Evolutionary conservation across 768 basidiomycete genomes (phyloP), one percentile per base, ranked within the genome.

Genomic region (Gloeostereum incarnatum): DNA sequence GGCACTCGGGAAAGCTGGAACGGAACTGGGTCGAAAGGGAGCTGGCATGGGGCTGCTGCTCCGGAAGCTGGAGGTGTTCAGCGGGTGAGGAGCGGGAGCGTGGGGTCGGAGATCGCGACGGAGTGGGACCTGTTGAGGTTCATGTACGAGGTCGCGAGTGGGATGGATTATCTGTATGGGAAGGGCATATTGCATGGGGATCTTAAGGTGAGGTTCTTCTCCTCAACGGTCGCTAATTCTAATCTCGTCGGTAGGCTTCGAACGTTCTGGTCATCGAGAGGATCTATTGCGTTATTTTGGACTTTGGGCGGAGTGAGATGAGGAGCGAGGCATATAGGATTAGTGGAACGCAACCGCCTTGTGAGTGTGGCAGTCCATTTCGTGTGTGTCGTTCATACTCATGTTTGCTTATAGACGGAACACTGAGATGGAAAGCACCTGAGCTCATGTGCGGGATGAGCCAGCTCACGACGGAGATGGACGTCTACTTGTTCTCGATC

Each of bases 261-360:
- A 91, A 92, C 51, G 72, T 90, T 11, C 71, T 91, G 2, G 75
- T 92, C 10, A 74, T 81, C 46, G 76, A 85, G 43, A 56, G 66
- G 1, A 65, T 71, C 2, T 70, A 62, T 32, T 89, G 85, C 42
- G 67, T 89, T 27, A 75, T 91, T 29, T 75, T 82, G 20, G 86
- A 90, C 51, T 91, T 92, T 54, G 86, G 84, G 0, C 81, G 88
- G 54, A 81, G 75, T 47, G 79, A 84, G 55, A 77, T 89, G 64
- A 84, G 78, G 58, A 72, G 68, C 11, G 83, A 89, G 52, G 76
- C 73, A 3, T 77, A 66, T 46, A 66, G 72, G 22, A 61, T 82
- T 2, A 81, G 73, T 39, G 75, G 75, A 7, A 60, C 60, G 17
- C 51, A 64, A 2, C 59, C 60, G 23, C 62, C 65, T 41, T 62